Evolutionary conservation across 2,329 filamentous ascomycete species (phyloP), one percentile per base, ranked within the genome.

Genomic region (Monosporascus sp.): DNA sequence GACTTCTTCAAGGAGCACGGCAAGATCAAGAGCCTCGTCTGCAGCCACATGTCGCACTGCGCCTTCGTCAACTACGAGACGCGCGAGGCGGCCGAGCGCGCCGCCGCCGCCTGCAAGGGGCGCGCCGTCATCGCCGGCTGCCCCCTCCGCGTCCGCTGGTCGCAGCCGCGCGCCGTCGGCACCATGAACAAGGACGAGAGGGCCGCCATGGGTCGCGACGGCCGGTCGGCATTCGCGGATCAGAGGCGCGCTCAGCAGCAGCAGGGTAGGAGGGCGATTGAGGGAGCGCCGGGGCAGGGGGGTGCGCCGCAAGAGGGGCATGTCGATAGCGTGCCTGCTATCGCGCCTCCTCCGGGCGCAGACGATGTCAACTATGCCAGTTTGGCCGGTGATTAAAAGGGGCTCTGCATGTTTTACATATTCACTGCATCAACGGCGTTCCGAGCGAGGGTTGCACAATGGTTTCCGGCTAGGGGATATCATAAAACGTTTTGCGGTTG

Each of bases 41-140:
- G 94, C 72, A 97, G 92, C 7, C 94, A 99, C 74, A 91, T 96
- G 76, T 93, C 93, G 17, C 94, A 97, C 67, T 97, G 92, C 70
- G 94, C 94, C 1, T 99, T 97, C 67, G 79, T 99, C 73, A 99
- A 99, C 73, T 99, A 90, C 69, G 85, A 91, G 62, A 89, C 87
- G 3, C 82, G 94, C 53, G 85, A 90, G 57, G 87, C 82, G 1
- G 94, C 95, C 0, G 94, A 99, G 72, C 85, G 81, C 54, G 95
- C 95, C 0, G 90, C 94, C 0, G 83, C 84, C 36, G 83, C 89
- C 20, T 93, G 90, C 62, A 88, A 96, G 69, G 94, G 95, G 6
- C 88, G 88, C 57, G 90, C 91, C 0, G 83, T 97, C 7, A 89
- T 99, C 63, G 86, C 91, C 37, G 94, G 94, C 3, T 97, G 93